Conservation (phyloP, 2,329 filamentous ascomycete genomes). For the Hysterium pulicare region DNA sequence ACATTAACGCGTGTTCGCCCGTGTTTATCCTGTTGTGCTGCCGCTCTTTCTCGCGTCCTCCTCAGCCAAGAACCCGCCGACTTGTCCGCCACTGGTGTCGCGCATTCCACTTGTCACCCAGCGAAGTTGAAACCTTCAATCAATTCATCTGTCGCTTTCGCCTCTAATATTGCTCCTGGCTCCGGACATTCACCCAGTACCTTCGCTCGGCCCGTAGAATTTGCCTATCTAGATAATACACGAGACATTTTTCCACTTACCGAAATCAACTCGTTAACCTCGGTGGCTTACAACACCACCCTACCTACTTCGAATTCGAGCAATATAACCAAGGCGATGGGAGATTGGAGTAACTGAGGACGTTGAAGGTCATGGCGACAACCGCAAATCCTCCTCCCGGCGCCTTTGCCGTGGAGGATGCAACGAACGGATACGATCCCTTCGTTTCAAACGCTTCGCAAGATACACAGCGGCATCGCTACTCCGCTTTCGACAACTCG, state of each 20-base stretch:
- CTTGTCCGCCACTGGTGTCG: constrained; percentile 10
- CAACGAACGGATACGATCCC: constrained; percentile 41
- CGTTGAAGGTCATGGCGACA: constrained; percentile 38
- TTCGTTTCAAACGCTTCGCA: constrained; percentile 39
- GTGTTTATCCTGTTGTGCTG: constrained; percentile 18
- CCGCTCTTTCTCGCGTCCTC: constrained; percentile 21
- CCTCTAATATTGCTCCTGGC: constrained; percentile 7
- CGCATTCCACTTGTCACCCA: constrained; percentile 14
- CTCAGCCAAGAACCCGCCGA: constrained; percentile 17
- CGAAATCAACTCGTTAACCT: constrained; percentile 1
- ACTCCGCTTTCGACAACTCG: constrained; percentile 78
- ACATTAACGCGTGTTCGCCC: constrained; percentile 24
- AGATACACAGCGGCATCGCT: constrained; percentile 58
- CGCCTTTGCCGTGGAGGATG: constrained; percentile 39
- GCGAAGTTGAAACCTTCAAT: constrained; percentile 16
- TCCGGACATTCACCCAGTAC: background rate
- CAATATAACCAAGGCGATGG: constrained; percentile 23
- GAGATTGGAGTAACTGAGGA: constrained; percentile 16
- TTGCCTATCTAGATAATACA: constrained; percentile 1
- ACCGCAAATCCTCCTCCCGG: constrained; percentile 40
- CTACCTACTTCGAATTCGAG: background rate
- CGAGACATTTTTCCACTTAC: constrained; percentile 5
- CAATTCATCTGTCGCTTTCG: constrained; percentile 13
- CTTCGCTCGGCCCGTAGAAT: background rate
- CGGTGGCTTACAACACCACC: background rate